Evolutionary conservation across 495 filamentous ascomycete genomes (phyloP).

Genomic region (Trichoderma orchidacearum): DNA sequence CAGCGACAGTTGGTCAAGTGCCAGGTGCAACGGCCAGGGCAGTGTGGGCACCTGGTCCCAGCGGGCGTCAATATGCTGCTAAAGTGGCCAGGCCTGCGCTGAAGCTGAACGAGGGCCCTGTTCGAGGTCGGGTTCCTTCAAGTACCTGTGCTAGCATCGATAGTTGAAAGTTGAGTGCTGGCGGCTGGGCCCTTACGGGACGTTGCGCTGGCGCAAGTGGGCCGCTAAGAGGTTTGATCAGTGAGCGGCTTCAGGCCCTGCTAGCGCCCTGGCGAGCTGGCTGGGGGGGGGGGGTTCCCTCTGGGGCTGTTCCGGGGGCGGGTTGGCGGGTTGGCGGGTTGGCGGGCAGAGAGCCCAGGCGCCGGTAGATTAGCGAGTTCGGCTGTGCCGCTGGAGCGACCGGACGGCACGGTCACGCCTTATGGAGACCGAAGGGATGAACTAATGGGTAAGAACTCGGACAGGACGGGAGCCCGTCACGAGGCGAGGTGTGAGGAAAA

Average conservation of each 20-base stretch:
- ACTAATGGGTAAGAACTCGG: no score
- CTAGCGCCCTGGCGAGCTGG: background rate
- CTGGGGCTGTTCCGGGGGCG: background rate
- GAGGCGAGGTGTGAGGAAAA: background rate
- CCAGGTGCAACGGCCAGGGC: background rate
- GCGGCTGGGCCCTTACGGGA: background rate
- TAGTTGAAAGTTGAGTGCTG: no score
- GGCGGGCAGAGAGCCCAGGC: background rate
- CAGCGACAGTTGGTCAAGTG: background rate
- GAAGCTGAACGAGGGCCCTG: no score
- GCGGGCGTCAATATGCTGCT: background rate
- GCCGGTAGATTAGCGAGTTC: background rate
- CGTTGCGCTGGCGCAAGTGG: background rate
- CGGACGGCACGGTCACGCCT: no score
- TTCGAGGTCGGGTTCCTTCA: no score
- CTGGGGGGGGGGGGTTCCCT: no score
- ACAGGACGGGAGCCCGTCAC: background rate
- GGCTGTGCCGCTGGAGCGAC: background rate
- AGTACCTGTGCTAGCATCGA: no score
- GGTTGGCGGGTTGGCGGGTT: no score
- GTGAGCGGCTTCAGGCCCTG: background rate
- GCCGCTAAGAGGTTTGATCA: no score
- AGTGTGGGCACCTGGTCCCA: background rate
- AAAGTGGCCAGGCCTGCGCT: no score
- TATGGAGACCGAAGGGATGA: no score